A percentile compares a stretch with the other conserved stretches of the same genome.
Conservation (phyloP, 2,329 filamentous ascomycete species). For the Shiraia sp. region DNA sequence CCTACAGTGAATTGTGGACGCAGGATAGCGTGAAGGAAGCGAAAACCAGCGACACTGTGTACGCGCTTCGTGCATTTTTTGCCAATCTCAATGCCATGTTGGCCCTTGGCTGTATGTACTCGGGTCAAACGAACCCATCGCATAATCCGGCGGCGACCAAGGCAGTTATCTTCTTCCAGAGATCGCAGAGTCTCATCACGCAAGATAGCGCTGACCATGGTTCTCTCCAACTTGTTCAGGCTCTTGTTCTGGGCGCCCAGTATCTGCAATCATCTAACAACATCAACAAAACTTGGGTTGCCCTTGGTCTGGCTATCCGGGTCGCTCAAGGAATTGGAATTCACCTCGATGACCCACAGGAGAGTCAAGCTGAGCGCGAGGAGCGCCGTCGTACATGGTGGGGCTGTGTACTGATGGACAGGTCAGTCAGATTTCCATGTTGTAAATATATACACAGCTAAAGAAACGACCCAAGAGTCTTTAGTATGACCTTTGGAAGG, state of each 20-base stretch:
- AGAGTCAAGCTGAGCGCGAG: slow-evolving; percentile 12
- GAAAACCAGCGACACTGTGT: neutral
- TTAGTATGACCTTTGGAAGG: slow-evolving; percentile 18
- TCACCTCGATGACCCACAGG: slow-evolving; percentile 14
- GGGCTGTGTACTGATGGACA: slow-evolving; percentile 14
- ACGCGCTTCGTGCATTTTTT: slow-evolving; percentile 10
- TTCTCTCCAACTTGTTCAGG: slow-evolving; percentile 24
- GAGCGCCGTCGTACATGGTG: slow-evolving; percentile 15
- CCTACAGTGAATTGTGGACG: slow-evolving; percentile 4
- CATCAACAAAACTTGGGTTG: slow-evolving; percentile 26
- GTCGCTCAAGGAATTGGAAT: slow-evolving; percentile 30
- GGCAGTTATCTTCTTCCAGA: slow-evolving; percentile 12
- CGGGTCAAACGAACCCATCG: slow-evolving; percentile 5
- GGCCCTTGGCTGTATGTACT: slow-evolving; percentile 23
- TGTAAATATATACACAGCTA: neutral
- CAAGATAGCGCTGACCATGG: slow-evolving; percentile 13
- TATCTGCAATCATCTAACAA: slow-evolving; percentile 30
- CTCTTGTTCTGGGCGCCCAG: slow-evolving; percentile 25
- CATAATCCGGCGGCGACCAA: neutral
- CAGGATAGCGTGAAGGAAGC: neutral
- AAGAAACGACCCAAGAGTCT: neutral
- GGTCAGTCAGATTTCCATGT: slow-evolving; percentile 1
- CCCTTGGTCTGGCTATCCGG: slow-evolving; percentile 28
- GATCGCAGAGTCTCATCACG: slow-evolving; percentile 11
- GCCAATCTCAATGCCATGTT: slow-evolving; percentile 25